A percentile compares a stretch with the other conserved stretches of the same genome.
These are phyloP conservation scores for Trichocomaceae sp. DNA, from an alignment of 2,329 filamentous ascomycete genomes.

Conservation along the genomic window DNA sequence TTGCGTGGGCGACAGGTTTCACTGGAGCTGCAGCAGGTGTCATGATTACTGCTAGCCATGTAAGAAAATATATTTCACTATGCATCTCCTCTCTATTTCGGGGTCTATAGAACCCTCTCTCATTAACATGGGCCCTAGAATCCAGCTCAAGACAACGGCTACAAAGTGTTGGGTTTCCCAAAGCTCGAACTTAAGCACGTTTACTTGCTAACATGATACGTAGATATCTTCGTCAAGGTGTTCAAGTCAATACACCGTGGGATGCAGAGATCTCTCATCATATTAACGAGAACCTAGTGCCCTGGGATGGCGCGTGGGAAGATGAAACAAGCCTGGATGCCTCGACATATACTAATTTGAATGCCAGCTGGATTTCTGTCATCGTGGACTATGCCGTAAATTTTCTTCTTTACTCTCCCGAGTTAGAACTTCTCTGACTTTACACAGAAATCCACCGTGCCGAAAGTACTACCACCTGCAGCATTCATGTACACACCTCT, in stretches of 20 bases:
- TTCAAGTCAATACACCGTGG: slow-evolving; percentile 59
- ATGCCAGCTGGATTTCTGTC: slow-evolving; percentile 23
- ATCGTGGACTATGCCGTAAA: slow-evolving; percentile 5
- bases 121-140: slow-evolving; percentile 42
- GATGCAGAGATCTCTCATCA: slow-evolving; percentile 53
- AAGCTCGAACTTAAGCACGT: background rate
- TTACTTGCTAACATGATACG: slow-evolving; percentile 17
- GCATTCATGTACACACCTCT: slow-evolving; percentile 40
- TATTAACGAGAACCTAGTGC: slow-evolving; percentile 51
- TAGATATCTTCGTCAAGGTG: slow-evolving; percentile 57
- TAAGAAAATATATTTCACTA: too few species aligned
- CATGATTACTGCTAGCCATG: slow-evolving; percentile 61
- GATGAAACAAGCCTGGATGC: slow-evolving; percentile 32
- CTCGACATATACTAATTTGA: slow-evolving; percentile 28
- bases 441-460: slow-evolving; percentile 25
- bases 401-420: background rate
- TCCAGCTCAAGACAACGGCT: slow-evolving; percentile 35
- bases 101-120: background rate
- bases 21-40: slow-evolving; percentile 53
- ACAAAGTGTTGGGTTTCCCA: slow-evolving; percentile 48
- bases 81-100: background rate
- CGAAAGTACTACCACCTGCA: slow-evolving; percentile 21
- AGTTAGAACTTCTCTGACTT: background rate
- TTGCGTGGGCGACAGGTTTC: slow-evolving; percentile 54
- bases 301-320: slow-evolving; percentile 41